phyloP scores from a whole-genome alignment of 2,329 filamentous ascomycete species.

The Didymella pomorum region DNA sequence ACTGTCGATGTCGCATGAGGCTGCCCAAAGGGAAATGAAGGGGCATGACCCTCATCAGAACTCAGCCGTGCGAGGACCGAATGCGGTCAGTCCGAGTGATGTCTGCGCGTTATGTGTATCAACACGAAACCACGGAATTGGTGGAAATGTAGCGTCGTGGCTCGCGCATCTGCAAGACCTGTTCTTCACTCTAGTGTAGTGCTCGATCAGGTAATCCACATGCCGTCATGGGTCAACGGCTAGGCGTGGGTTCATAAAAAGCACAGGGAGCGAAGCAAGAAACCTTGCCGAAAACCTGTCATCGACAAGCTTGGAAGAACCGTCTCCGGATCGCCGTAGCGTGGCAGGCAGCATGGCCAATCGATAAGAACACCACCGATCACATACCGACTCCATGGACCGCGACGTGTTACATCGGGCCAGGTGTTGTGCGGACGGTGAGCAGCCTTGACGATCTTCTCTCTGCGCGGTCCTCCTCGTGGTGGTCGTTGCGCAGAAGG shows the following conservation, averaged over 20 bases:
- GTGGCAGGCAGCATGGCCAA: constrained; percentile 47
- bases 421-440: constrained; percentile 23
- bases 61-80: constrained; percentile 41
- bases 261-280: constrained; percentile 36
- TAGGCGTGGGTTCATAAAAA: constrained; percentile 9
- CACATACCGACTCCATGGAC: constrained; percentile 33
- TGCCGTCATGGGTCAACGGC: constrained; percentile 36
- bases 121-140: constrained; percentile 46
- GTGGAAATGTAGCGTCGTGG: constrained; percentile 27
- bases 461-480: constrained; percentile 30
- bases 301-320: constrained; percentile 39
- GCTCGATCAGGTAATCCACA: constrained; percentile 42
- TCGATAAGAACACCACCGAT: constrained; percentile 45
- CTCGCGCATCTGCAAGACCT: constrained; percentile 26
- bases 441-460: constrained; percentile 28
- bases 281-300: constrained; percentile 44
- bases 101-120: constrained; percentile 45
- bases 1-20: constrained; percentile 38
- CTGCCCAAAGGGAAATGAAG: constrained; percentile 50
- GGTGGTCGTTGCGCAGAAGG: constrained; percentile 24
- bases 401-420: constrained; percentile 36
- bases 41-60: constrained; percentile 44
- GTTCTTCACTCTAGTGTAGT: constrained; percentile 32
- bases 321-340: constrained; percentile 47
- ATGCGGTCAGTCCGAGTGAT: constrained; percentile 47